Evolutionary conservation across 805 yeast species (phyloP).

Genomic region (Pichia ethanolica): DNA sequence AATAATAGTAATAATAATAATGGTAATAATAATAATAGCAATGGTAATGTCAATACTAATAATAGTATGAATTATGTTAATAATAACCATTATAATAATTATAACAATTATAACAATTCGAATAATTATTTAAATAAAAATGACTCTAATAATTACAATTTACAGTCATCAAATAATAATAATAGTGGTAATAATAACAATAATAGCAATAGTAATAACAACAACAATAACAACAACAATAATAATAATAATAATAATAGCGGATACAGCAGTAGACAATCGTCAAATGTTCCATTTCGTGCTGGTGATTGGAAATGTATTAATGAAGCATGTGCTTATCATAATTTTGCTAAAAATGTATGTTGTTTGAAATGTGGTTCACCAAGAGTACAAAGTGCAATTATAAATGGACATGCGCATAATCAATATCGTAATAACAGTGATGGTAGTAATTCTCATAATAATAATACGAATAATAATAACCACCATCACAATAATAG

Average conservation of each 20-base stretch:
- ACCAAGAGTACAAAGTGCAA: conserved; percentile 39
- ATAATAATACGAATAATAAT: neutral
- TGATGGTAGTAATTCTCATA: conserved; percentile 9
- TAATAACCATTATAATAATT: conserved; percentile 12
- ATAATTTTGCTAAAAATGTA: conserved; percentile 86
- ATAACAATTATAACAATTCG: conserved; percentile 13
- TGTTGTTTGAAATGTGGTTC: conserved; percentile 86
- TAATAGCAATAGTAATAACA: conserved; percentile 7
- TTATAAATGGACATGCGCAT: conserved; percentile 25
- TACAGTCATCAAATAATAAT: conserved; percentile 2
- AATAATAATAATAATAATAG: conserved; percentile 14
- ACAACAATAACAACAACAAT: conserved; percentile 13
- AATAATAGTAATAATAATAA: conserved; percentile 6
- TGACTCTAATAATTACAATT: conserved; percentile 4
- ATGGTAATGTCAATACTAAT: conserved; percentile 12
- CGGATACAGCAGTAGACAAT: conserved; percentile 17
- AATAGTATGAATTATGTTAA: conserved; percentile 13
- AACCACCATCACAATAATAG: neutral
- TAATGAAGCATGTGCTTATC: conserved; percentile 72
- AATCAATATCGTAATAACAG: conserved; percentile 18
- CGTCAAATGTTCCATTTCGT: conserved; percentile 73
- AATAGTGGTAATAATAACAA: conserved; percentile 3
- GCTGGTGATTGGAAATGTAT: conserved; percentile 97
- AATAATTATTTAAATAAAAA: conserved; percentile 13
- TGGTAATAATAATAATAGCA: conserved; percentile 7